Percentiles rank a stretch among this genome's conserved stretches.
phyloP scores from a whole-genome alignment of 1,284 basidiomycete species.

The Ceratobasidium sp. region DNA sequence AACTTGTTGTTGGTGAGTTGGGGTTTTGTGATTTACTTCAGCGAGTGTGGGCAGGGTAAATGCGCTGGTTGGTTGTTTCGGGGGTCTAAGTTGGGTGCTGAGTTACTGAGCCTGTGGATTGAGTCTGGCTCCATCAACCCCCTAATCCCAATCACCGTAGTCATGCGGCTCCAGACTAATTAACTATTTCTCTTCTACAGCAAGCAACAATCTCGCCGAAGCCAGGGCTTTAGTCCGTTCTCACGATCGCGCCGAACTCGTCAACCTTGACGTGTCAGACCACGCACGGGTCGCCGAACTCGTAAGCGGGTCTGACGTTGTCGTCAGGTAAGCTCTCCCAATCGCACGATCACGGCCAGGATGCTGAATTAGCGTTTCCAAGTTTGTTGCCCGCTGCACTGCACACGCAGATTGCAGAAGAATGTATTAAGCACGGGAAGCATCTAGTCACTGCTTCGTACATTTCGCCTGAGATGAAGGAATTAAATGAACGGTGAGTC shows the following conservation, averaged over 20 bases:
- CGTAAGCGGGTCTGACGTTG: slow-evolving; percentile 71
- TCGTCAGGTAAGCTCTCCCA: slow-evolving; percentile 69
- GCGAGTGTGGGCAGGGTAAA: neutral
- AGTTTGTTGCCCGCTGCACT: slow-evolving; percentile 86
- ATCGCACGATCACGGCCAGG: neutral
- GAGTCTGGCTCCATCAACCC: too few species aligned
- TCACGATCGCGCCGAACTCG: slow-evolving; percentile 66
- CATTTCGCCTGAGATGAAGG: slow-evolving; percentile 84
- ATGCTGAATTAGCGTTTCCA: neutral
- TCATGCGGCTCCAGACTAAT: too few species aligned
- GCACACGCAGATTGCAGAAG: slow-evolving; percentile 81
- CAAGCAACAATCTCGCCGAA: slow-evolving; percentile 78
- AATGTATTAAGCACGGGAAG: slow-evolving; percentile 80
- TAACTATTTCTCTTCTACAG: slow-evolving; percentile 60
- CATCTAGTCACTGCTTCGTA: slow-evolving; percentile 96
- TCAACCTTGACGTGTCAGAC: slow-evolving; percentile 75
- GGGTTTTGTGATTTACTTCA: neutral
- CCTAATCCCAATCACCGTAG: too few species aligned
- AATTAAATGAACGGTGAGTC: slow-evolving; percentile 73
- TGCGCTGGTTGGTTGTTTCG: neutral
- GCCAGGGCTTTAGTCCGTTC: slow-evolving; percentile 67
- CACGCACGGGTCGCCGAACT: slow-evolving; percentile 64
- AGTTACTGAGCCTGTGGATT: too few species aligned
- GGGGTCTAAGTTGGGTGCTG: slow-evolving; percentile 3
- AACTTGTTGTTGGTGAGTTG: slow-evolving; percentile 79